Evolutionary conservation across 768 basidiomycete genomes (phyloP), one percentile per base, ranked within the genome.

Genomic region (Suillus lakei): DNA sequence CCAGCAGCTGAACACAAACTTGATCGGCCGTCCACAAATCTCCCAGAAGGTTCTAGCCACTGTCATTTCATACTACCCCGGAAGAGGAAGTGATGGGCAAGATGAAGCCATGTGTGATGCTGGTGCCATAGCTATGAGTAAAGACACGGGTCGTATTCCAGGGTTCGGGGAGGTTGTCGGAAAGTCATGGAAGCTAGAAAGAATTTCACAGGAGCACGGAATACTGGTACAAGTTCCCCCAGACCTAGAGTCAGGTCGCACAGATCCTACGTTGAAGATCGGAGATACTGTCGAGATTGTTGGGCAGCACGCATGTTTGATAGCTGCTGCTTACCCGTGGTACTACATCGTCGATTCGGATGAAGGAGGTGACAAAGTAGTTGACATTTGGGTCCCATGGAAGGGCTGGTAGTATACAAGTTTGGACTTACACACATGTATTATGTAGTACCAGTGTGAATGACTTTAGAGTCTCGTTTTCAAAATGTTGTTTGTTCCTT

Each of bases 351-450:
- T 95, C 3, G 93, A 95, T 68, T 85, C 85, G 9, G 80, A 80
- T n/a, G 81, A 77, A 26, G 84, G 84, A 18, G 78, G 76, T 43
- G 81, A 83, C 44, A 74, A 67, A 34, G 88, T 94, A 9, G 86
- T 89, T 23, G 93, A 95, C 75, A 79, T 95, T 34, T 95, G 94
- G 94, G 88, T 94, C 51, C 87, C 93, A 8, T 94, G 93, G 91
- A 96, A 95, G 76, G 93, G 93, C 0, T 95, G 94, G 94, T 96
- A 51, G 62, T 36, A 13, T 38, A 15, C 15, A 5, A n/a, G 8
- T 18, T 10, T 8, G 13, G n/a, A n/a, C 44, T 26, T 16, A 26
- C 23, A 23, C 46, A 1, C 30, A 54, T 34, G 53, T 54, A 59
- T 59, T 59, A 59, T 59, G 58, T 39, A 64, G n/a, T n/a, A n/a